Evolutionary conservation across 768 basidiomycete species (phyloP).

Genomic region (Rhodotorula diobovata): DNA sequence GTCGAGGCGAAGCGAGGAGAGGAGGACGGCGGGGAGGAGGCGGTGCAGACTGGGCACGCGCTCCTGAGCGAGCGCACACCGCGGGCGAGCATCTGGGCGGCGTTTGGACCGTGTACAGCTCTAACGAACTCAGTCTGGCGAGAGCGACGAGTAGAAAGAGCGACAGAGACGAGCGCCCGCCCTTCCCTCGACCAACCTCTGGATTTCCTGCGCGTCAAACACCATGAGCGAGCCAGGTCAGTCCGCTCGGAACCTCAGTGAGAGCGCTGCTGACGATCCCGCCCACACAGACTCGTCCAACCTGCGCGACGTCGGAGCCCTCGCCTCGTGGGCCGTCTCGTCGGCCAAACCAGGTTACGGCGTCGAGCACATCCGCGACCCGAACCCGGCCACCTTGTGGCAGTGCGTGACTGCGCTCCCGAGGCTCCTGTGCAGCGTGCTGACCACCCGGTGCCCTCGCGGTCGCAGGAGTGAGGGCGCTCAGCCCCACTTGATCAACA

Average conservation of each 20-base stretch:
- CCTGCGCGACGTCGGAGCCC: constrained; percentile 58
- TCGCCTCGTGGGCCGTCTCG: constrained; percentile 93
- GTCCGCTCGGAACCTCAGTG: neutral
- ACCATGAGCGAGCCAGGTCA: constrained; percentile 18
- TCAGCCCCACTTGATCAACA: constrained; percentile 91
- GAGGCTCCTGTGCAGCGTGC: neutral
- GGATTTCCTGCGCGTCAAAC: neutral
- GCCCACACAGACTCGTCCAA: constrained; percentile 8
- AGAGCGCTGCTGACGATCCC: neutral
- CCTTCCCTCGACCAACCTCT: neutral
- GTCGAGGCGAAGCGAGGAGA: constrained; percentile 21
- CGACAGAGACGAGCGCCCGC: neutral
- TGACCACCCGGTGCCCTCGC: neutral
- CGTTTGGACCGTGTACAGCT: too few relatives aligned
- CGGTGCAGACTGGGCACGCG: neutral
- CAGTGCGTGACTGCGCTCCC: constrained; percentile 66
- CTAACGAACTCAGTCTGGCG: too few relatives aligned
- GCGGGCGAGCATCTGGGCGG: neutral
- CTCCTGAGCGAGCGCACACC: neutral
- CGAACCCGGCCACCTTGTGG: constrained; percentile 86
- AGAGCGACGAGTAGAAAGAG: neutral
- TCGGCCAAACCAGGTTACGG: constrained; percentile 96
- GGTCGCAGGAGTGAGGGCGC: constrained; percentile 67
- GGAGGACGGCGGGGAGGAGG: neutral
- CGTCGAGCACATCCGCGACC: constrained; percentile 77